Percentiles rank a stretch among this genome's conserved stretches.
These are phyloP conservation scores for Ogataea corticis DNA, from an alignment of 805 yeast species.

Conservation along the genomic window DNA sequence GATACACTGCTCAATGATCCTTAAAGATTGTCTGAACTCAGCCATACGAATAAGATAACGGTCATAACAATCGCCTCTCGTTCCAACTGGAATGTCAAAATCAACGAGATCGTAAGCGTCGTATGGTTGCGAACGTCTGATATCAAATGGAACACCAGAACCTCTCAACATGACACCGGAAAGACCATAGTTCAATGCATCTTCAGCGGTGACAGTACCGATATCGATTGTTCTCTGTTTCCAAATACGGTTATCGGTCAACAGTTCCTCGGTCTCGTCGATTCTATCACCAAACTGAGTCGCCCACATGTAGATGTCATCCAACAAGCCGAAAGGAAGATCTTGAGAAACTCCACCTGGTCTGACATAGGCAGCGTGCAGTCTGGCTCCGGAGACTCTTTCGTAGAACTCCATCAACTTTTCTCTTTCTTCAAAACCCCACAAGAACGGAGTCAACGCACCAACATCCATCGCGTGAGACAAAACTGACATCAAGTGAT, in stretches of 20 bases:
- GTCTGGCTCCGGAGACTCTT: constrained; percentile 86
- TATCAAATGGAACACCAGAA: constrained; percentile 84
- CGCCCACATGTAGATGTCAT: constrained; percentile 94
- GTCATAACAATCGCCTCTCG: constrained; percentile 89
- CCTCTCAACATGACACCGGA: constrained; percentile 92
- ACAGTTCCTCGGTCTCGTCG: constrained; percentile 86
- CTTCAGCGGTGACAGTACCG: constrained; percentile 82
- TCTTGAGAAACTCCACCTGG: constrained; percentile 94
- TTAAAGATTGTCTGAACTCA: constrained; percentile 86
- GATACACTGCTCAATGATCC: constrained; percentile 87
- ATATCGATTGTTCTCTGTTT: constrained; percentile 80
- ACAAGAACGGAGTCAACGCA: constrained; percentile 87
- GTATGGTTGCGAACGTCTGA: constrained; percentile 84
- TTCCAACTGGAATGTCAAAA: constrained; percentile 84
- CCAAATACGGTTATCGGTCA: constrained; percentile 92
- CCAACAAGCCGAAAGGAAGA: constrained; percentile 80
- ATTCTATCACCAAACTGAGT: constrained; percentile 92
- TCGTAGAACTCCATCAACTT: constrained; percentile 91
- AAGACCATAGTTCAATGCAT: constrained; percentile 76
- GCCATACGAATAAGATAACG: constrained; percentile 87
- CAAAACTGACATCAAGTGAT: constrained; percentile 83
- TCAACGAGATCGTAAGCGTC: constrained; percentile 87
- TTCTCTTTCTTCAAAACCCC: constrained; percentile 95
- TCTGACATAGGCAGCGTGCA: constrained; percentile 84
- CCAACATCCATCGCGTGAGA: constrained; percentile 95